Base-by-base conservation (phyloP, 75 land plant species). In the Picea glauca region DNA sequence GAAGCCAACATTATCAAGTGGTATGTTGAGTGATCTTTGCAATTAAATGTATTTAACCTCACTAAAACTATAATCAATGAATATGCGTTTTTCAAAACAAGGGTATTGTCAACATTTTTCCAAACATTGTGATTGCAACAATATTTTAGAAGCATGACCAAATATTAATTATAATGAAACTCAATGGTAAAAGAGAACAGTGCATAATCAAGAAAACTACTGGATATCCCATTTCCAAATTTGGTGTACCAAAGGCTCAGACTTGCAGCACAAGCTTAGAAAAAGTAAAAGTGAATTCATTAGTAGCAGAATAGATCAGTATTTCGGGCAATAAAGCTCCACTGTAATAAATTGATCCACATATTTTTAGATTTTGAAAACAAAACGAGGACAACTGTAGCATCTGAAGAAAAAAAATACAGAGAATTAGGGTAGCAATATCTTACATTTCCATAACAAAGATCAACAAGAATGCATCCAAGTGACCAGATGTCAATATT, bases 401-500 rank as follows among this genome's bases (percentile, higher is more conserved):
- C 4, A 76, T 21, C 14, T 21, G 26, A 26, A 26, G n/a, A 26
- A 77, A 15, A 32, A 81, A 58, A 17, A 81, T 40, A 60, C 12
- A 82, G 17, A 72, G 43, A 21, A 56, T 26, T 14, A 78, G 26
- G 78, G 46, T 14, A 11, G 58, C 2, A 40, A 40, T 30, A 75
- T 84, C 98, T 93, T 85, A 98, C 98, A 88, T 98, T 98, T 83
- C 99, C 99, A 62, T 96, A 89, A 87, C 98, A 95, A 56, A 98
- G 94, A 84, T 98, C 98, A n/a, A 96, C 98, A 76, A 95, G 85
- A 78, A 98, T 98, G 80, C 99, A 98, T 31, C 99, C 99, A 83
- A 98, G 93, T 21, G 99, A 95, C 99, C 98, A 98, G 33, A 98
- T 86, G 80, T 98, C 98, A 62, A 95, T 98, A 85, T 95, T 98